Conservation (phyloP, 1,284 basidiomycete genomes). For the Sutorius eximius region DNA sequence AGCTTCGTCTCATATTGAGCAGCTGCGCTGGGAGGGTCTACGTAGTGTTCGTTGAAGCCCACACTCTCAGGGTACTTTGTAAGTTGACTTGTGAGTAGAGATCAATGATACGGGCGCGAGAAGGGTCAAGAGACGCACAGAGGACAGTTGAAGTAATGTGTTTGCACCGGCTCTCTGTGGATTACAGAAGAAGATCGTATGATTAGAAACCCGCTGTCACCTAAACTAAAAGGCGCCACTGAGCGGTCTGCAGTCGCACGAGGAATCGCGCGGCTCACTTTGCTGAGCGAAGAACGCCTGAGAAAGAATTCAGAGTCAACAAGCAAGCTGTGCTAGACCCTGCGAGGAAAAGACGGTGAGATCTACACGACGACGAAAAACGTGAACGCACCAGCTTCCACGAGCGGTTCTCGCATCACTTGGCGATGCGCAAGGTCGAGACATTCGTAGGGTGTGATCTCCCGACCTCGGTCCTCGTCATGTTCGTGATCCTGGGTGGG, state of each 20-base stretch:
- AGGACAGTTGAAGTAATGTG: constrained; percentile 83
- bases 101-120: constrained; percentile 1
- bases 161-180: constrained; percentile 65
- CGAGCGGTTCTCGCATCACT: constrained; percentile 66
- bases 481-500: constrained; percentile 49
- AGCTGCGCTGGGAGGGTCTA: constrained; percentile 68
- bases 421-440: constrained; percentile 72
- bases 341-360: constrained; percentile 30
- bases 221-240: constrained; percentile 52
- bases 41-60: constrained; percentile 44
- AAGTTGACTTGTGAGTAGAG: constrained; percentile 53
- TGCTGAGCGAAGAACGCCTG: constrained; percentile 74
- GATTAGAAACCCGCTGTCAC: constrained; percentile 84
- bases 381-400: constrained; percentile 64
- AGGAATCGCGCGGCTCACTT: constrained; percentile 56
- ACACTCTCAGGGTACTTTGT: constrained; percentile 60
- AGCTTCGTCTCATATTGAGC: constrained; percentile 63
- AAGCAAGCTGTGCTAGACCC: constrained; percentile 88
- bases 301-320: constrained; percentile 72
- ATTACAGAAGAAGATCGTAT: constrained; percentile 68
- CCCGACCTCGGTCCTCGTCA: constrained; percentile 58
- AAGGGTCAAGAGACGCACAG: constrained; percentile 21
- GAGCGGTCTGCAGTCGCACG: neutral
- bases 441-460: constrained; percentile 68
- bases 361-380: neutral